A percentile compares a stretch with the other conserved stretches of the same genome.
These are phyloP conservation scores for Fusarium pilosicola DNA, from an alignment of 2,329 filamentous ascomycete genomes.

Conservation along the genomic window DNA sequence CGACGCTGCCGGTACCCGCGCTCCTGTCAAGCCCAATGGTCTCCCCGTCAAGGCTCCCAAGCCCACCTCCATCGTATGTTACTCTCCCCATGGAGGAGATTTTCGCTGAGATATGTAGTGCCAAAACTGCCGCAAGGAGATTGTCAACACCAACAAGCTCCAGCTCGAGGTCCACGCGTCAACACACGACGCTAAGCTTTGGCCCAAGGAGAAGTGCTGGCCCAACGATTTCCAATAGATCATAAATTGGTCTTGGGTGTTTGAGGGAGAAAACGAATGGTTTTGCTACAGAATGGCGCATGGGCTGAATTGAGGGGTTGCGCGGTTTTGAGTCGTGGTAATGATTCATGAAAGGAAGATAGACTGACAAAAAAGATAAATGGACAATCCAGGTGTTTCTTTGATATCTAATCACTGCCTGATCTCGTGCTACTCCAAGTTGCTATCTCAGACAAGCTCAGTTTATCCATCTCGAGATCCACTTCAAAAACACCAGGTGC, in stretches of 20 bases:
- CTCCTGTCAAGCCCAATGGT: slow-evolving; percentile 64
- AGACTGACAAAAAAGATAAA: neutral
- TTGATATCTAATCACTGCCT: neutral
- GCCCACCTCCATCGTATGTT: slow-evolving; percentile 46
- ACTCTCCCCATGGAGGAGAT: neutral
- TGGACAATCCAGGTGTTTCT: slow-evolving; percentile 7
- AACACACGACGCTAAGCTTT: slow-evolving; percentile 60
- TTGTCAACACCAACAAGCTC: slow-evolving; percentile 61
- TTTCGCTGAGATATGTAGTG: slow-evolving; percentile 48
- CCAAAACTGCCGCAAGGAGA: slow-evolving; percentile 61
- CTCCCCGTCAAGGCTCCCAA: slow-evolving; percentile 64
- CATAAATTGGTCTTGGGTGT: too few species aligned
- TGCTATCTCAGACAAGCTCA: neutral
- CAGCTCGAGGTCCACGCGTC: slow-evolving; percentile 63
- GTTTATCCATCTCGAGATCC: neutral
- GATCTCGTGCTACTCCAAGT: neutral
- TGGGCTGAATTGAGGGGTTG: neutral
- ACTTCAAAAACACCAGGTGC: slow-evolving; percentile 6
- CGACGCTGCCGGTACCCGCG: slow-evolving; percentile 63
- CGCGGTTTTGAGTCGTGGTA: slow-evolving; percentile 1
- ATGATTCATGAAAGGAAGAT: slow-evolving; percentile 25
- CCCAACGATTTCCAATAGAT: slow-evolving; percentile 57
- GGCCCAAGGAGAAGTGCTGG: slow-evolving; percentile 69
- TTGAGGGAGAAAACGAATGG: too few species aligned
- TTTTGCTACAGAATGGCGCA: neutral